A percentile compares a stretch with the other conserved stretches of the same genome.
These are phyloP conservation scores for Ceratorhiza oryzae-sativae DNA, from an alignment of 1,284 basidiomycete species.

Conservation along the genomic window DNA sequence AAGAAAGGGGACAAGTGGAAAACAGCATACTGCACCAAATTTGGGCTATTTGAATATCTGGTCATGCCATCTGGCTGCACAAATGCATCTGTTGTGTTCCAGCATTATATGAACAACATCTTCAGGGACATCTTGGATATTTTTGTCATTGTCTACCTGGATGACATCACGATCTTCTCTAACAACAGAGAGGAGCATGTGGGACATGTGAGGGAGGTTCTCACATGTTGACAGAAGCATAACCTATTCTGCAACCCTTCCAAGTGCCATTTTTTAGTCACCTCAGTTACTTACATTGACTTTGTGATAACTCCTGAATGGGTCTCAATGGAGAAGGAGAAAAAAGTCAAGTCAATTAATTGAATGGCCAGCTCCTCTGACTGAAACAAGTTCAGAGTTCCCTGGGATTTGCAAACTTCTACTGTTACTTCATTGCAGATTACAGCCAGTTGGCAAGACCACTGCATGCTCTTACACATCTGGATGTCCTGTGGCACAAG, in stretches of 20 bases:
- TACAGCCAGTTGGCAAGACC: constrained; percentile 47
- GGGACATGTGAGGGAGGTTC: constrained; percentile 45
- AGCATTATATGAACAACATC: constrained; percentile 37
- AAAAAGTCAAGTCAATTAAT: constrained; percentile 47
- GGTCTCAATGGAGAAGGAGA: constrained; percentile 46
- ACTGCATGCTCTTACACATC: constrained; percentile 45
- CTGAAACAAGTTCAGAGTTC: constrained; percentile 46
- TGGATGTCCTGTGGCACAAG: constrained; percentile 43
- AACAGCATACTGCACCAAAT: constrained; percentile 45
- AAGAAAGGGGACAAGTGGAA: constrained; percentile 35
- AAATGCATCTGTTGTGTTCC: constrained; percentile 40
- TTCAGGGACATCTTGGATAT: constrained; percentile 31
- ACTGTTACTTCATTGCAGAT: constrained; percentile 48
- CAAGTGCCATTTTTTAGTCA: constrained; percentile 47
- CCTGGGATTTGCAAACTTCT: constrained; percentile 51
- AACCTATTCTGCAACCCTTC: constrained; percentile 42
- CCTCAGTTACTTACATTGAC: constrained; percentile 18
- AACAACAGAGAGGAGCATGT: constrained; percentile 35
- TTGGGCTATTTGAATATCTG: constrained; percentile 51
- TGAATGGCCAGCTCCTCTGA: constrained; percentile 47
- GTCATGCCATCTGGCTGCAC: constrained; percentile 49
- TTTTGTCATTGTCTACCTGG: constrained; percentile 40
- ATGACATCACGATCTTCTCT: constrained; percentile 43
- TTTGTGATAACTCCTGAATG: not conserved
- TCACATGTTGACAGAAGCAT: constrained; percentile 42